Conservation (phyloP, 75 land plant species). For the Sequoia sempervirens region DNA sequence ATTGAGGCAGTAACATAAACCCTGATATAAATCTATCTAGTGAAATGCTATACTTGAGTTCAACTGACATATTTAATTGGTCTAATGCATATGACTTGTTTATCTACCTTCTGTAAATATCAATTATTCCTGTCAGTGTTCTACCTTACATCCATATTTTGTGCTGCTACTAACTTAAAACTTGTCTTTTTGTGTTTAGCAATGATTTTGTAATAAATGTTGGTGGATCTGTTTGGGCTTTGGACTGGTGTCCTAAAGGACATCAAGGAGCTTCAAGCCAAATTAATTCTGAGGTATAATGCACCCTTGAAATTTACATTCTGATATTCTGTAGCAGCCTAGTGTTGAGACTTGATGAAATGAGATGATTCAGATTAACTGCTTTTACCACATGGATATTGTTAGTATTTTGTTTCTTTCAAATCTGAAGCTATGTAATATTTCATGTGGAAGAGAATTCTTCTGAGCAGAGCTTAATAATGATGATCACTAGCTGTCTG, state of each 20-base stretch:
- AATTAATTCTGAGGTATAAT: conserved; percentile 50
- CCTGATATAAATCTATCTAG: not conserved
- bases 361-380: not conserved
- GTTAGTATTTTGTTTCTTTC: not conserved
- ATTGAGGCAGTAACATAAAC: not conserved
- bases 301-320: not conserved
- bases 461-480: not conserved
- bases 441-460: not conserved
- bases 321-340: not conserved
- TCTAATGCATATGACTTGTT: not conserved
- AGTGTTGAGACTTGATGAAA: not conserved
- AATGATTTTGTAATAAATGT: conserved; percentile 69
- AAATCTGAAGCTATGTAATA: not conserved
- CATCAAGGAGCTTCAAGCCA: conserved; percentile 18
- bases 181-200: conserved; percentile 27
- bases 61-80: not conserved
- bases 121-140: not conserved
- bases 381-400: not conserved
- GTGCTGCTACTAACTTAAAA: not conserved
- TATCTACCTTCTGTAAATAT: not conserved
- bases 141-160: not conserved
- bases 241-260: conserved; percentile 93
- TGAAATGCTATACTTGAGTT: not conserved
- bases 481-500: too few species aligned
- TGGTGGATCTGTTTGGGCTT: conserved; percentile 88